Conservation (phyloP, 495 filamentous ascomycete genomes). For the Aspergillus sparsus region DNA sequence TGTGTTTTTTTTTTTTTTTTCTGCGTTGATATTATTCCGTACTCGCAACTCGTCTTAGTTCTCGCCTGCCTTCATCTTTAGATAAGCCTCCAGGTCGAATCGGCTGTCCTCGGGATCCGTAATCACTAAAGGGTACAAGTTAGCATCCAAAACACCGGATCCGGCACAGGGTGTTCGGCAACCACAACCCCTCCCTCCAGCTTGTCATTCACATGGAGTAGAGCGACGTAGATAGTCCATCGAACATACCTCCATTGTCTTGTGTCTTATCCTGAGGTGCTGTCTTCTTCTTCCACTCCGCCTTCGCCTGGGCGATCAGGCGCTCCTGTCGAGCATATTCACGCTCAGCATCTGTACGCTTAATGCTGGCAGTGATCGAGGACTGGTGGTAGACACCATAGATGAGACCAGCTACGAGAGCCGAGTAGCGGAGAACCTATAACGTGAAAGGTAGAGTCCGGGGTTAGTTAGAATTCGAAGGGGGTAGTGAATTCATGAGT, state of each 20-base stretch:
- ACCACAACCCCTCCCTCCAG: neutral
- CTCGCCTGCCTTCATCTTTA: constrained; percentile 64
- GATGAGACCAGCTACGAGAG: constrained; percentile 80
- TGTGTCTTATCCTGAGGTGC: constrained; percentile 51
- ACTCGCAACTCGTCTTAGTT: constrained; percentile 42
- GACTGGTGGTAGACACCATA: constrained; percentile 93
- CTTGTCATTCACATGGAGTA: too few species aligned
- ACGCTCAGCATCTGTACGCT: constrained; percentile 63
- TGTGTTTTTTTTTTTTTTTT: constrained; percentile 10
- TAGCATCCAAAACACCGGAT: constrained; percentile 24
- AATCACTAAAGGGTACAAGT: constrained; percentile 59
- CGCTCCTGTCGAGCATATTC: constrained; percentile 86
- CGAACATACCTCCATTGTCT: constrained; percentile 59
- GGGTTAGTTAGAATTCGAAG: constrained; percentile 18
- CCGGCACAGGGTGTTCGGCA: neutral
- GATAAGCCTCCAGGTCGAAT: constrained; percentile 86
- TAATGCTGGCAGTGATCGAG: constrained; percentile 65
- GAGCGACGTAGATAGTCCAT: neutral
- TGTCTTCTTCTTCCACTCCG: constrained; percentile 79
- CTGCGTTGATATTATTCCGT: constrained; percentile 21
- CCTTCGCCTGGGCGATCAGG: constrained; percentile 88
- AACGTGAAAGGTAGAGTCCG: constrained; percentile 18
- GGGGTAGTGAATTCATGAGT: constrained; percentile 1
- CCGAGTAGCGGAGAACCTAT: constrained; percentile 93
- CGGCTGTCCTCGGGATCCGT: constrained; percentile 79